Evolutionary conservation across 2,329 filamentous ascomycete genomes (phyloP).

Genomic region (Colletotrichum limetticola): DNA sequence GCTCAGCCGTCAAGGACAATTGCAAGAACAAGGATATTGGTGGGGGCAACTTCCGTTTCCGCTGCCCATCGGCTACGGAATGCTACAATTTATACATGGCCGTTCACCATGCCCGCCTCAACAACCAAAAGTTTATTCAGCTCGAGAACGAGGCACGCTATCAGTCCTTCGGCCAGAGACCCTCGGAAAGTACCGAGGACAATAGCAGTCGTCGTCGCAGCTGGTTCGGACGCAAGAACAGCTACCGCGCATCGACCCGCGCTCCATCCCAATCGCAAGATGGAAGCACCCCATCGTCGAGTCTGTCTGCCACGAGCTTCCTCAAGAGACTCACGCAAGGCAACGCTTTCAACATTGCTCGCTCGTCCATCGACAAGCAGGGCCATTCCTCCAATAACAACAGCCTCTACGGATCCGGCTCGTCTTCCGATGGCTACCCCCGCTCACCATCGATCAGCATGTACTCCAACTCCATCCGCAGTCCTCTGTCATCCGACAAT

Average conservation of each 20-base stretch:
- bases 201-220: slow-evolving; percentile 59
- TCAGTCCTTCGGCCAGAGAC: slow-evolving; percentile 75
- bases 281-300: slow-evolving; percentile 69
- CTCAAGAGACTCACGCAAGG: slow-evolving; percentile 80
- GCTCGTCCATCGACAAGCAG: slow-evolving; percentile 76
- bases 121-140: slow-evolving; percentile 88
- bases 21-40: slow-evolving; percentile 76
- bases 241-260: slow-evolving; percentile 70
- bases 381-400: slow-evolving; percentile 61
- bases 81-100: slow-evolving; percentile 85
- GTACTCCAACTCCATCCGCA: slow-evolving; percentile 59
- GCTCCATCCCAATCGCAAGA: slow-evolving; percentile 77
- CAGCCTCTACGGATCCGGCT: slow-evolving; percentile 71
- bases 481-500: slow-evolving; percentile 76
- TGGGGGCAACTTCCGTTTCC: slow-evolving; percentile 86
- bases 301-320: slow-evolving; percentile 78
- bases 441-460: slow-evolving; percentile 69
- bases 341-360: slow-evolving; percentile 82
- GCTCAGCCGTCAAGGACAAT: slow-evolving; percentile 81
- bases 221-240: slow-evolving; percentile 73
- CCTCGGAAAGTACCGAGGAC: slow-evolving; percentile 60
- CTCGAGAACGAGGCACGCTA: slow-evolving; percentile 74
- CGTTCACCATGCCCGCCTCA: slow-evolving; percentile 88
- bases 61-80: slow-evolving; percentile 79
- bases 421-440: slow-evolving; percentile 60